phyloP scores from a whole-genome alignment of 305 asterid species.

The Plantago coronopus region DNA sequence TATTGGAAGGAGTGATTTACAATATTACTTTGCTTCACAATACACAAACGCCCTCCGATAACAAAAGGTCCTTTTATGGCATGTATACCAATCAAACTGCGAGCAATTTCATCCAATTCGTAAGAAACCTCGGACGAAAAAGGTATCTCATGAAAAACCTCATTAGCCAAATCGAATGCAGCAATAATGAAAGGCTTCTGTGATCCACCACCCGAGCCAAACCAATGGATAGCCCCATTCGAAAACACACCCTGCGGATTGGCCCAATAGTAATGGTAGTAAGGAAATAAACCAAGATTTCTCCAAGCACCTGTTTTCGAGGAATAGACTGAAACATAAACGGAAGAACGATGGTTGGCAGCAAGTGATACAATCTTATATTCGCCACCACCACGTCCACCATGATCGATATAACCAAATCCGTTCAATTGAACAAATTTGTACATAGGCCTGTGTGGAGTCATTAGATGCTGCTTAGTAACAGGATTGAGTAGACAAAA shows the following conservation, averaged over 20 bases:
- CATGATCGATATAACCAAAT: too few relatives aligned
- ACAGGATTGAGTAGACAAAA: too few relatives aligned
- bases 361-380: too few relatives aligned
- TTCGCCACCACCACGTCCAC: too few relatives aligned
- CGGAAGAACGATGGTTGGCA: too few relatives aligned
- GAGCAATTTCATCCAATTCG: not conserved
- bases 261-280: not conserved
- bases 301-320: not conserved
- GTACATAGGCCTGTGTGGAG: too few relatives aligned
- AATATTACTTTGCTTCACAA: not conserved
- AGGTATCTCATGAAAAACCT: not conserved
- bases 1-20: not conserved
- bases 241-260: not conserved
- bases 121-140: not conserved
- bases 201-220: not conserved
- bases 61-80: too few relatives aligned
- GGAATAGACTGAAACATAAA: too few relatives aligned
- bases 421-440: too few relatives aligned
- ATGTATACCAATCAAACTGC: too few relatives aligned
- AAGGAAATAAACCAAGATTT: not conserved
- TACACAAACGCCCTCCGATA: not conserved
- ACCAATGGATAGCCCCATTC: conserved; percentile 2
- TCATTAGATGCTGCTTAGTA: too few relatives aligned
- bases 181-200: not conserved
- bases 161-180: conserved; percentile 1